Percentiles rank a stretch among this genome's conserved stretches.
Evolutionary conservation across 208 protist genomes (phyloP).

Genomic region (Naegleria fowleri): DNA sequence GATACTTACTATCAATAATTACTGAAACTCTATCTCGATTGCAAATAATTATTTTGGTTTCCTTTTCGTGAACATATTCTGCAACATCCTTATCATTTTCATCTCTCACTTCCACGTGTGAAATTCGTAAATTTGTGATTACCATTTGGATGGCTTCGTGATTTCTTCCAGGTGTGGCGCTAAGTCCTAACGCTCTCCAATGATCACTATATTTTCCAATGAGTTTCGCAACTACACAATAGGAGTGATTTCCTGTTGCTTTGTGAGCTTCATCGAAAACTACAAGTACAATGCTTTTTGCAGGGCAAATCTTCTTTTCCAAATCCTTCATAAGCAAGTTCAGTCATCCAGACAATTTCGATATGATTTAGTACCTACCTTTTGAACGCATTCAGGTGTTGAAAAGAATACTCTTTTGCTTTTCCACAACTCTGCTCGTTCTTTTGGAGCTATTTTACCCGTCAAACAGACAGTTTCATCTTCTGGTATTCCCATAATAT

Average conservation of each 20-base stretch:
- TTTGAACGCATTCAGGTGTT: constrained; percentile 50
- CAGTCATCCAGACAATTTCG: no score
- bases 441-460: background rate
- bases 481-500: constrained; percentile 48
- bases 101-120: constrained; percentile 51
- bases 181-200: constrained; percentile 59
- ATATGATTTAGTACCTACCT: no score
- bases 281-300: constrained; percentile 47
- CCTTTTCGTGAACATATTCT: constrained; percentile 49
- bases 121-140: constrained; percentile 56
- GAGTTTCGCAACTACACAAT: constrained; percentile 42
- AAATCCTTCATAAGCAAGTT: constrained; percentile 51
- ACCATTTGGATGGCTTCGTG: constrained; percentile 42
- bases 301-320: constrained; percentile 20
- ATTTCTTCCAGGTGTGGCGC: constrained; percentile 57
- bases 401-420: constrained; percentile 64
- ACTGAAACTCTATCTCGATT: background rate
- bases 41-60: background rate
- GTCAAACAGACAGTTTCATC: constrained; percentile 42
- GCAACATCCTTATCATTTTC: constrained; percentile 53
- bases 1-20: background rate
- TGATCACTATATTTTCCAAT: background rate
- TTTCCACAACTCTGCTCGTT: constrained; percentile 38
- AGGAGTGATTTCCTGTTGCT: constrained; percentile 52
- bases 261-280: constrained; percentile 70